Evolutionary conservation across 345 rosid genomes (phyloP).

Genomic region (Ricinus communis): DNA sequence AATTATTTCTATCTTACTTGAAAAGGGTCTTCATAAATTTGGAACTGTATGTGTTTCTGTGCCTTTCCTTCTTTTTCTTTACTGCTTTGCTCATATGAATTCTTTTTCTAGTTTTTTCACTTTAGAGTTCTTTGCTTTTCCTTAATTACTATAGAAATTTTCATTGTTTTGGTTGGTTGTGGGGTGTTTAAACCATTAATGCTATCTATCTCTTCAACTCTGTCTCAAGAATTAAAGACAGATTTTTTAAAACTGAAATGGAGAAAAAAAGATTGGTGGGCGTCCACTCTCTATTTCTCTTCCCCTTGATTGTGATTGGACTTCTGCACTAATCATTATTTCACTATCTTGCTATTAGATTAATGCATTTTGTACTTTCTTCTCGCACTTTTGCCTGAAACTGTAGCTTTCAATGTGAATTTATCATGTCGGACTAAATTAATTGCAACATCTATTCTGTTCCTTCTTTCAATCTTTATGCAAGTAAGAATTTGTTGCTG

Average conservation of each 20-base stretch:
- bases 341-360: not conserved
- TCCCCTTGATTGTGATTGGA: too few relatives aligned
- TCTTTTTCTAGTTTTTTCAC: not conserved
- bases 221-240: not conserved
- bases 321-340: not conserved
- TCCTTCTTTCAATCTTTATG: not conserved
- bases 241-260: not conserved
- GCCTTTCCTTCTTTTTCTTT: conserved; percentile 2
- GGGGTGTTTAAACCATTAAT: not conserved
- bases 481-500: not conserved
- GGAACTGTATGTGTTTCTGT: conserved; percentile 65
- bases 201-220: not conserved
- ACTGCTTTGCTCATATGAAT: not conserved
- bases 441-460: not conserved
- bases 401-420: not conserved
- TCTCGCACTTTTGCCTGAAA: not conserved
- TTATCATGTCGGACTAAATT: not conserved
- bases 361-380: not conserved
- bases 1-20: conserved; percentile 66
- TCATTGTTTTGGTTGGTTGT: not conserved
- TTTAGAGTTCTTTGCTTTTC: not conserved
- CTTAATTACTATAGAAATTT: not conserved
- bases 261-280: not conserved
- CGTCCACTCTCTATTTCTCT: too few relatives aligned
- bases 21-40: conserved; percentile 68